These are phyloP conservation scores for Aquanectria penicillioides DNA, from an alignment of 2,329 filamentous ascomycete genomes.

Conservation along the genomic window DNA sequence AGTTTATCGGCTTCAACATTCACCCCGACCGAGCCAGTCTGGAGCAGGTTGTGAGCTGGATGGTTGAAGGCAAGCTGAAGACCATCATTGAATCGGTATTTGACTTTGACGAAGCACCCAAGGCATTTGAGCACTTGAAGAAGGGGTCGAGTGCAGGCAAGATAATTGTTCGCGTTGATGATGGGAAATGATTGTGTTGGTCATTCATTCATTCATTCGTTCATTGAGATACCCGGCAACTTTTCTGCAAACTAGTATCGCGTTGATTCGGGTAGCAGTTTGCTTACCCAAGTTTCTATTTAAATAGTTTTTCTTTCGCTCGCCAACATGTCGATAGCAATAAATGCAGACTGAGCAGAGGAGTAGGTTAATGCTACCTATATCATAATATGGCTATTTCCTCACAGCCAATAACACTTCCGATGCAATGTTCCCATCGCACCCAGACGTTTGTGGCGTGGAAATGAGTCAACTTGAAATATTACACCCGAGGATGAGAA, in stretches of 20 bases:
- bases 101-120: constrained; percentile 63
- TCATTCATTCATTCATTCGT: not conserved
- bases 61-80: constrained; percentile 67
- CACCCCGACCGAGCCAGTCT: constrained; percentile 58
- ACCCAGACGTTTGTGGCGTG: too few species aligned
- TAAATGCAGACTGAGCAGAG: too few species aligned
- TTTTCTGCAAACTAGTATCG: too few species aligned
- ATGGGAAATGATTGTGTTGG: not conserved
- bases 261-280: not conserved
- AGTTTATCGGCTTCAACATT: constrained; percentile 52
- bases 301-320: too few species aligned
- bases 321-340: too few species aligned
- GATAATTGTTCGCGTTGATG: constrained; percentile 55
- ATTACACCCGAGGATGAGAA: too few species aligned
- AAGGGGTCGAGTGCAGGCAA: constrained; percentile 69
- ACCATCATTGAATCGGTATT: constrained; percentile 65
- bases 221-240: constrained; percentile 17
- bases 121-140: constrained; percentile 69
- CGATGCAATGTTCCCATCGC: too few species aligned
- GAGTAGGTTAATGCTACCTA: too few species aligned
- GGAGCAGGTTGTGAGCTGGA: constrained; percentile 61
- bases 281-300: not conserved
- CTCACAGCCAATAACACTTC: too few species aligned
- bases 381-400: too few species aligned
- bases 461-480: too few species aligned